These are phyloP conservation scores for Monosporozyma aquatica DNA, from an alignment of 805 yeast genomes.

Conservation along the genomic window DNA sequence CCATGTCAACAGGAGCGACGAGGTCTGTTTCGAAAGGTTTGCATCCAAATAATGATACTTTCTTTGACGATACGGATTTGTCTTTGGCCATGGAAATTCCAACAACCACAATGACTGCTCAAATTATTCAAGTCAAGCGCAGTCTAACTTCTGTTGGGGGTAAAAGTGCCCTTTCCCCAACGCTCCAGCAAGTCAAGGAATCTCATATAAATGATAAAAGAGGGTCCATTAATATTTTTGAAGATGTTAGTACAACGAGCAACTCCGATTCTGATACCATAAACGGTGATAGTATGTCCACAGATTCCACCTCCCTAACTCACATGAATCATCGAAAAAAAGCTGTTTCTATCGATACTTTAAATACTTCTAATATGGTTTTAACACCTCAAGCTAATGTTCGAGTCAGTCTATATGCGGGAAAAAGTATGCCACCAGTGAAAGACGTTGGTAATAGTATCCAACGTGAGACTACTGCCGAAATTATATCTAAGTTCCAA, in stretches of 20 bases:
- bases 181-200: no score
- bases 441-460: slow-evolving; percentile 9
- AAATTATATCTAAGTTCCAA: slow-evolving; percentile 26
- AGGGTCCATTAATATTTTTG: slow-evolving; percentile 22
- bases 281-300: slow-evolving; percentile 2
- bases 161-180: neutral
- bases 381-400: slow-evolving; percentile 27
- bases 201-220: no score
- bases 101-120: slow-evolving; percentile 22
- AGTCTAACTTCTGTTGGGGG: slow-evolving; percentile 6
- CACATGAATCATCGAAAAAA: slow-evolving; percentile 20
- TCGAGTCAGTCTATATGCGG: slow-evolving; percentile 26
- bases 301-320: slow-evolving; percentile 17
- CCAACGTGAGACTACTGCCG: slow-evolving; percentile 29
- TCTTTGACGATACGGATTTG: slow-evolving; percentile 21
- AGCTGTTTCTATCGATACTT: slow-evolving; percentile 28
- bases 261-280: slow-evolving; percentile 14
- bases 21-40: neutral
- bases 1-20: neutral
- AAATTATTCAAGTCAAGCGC: slow-evolving; percentile 21
- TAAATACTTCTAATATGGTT: slow-evolving; percentile 22
- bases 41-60: neutral
- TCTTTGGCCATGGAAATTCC: slow-evolving; percentile 27
- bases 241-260: slow-evolving; percentile 15
- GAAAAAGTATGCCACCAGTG: slow-evolving; percentile 11